These are phyloP conservation scores for Fusarium austroafricanum DNA, from an alignment of 2,329 filamentous ascomycete genomes.

Conservation along the genomic window DNA sequence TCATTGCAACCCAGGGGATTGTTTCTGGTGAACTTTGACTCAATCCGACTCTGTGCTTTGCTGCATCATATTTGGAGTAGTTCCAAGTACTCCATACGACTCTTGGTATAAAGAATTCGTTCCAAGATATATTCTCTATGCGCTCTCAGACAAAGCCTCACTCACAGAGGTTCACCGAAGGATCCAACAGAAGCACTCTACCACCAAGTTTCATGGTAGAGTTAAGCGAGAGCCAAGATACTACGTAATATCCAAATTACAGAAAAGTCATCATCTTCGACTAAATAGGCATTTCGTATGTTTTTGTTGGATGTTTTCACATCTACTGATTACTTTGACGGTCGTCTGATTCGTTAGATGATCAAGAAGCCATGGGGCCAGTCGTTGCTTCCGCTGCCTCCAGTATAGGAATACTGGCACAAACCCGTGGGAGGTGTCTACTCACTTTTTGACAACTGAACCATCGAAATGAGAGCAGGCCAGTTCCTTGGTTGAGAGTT, in stretches of 20 bases:
- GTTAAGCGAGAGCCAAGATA: background rate
- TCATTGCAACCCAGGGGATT: too few relatives aligned
- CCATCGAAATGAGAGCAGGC: too few relatives aligned
- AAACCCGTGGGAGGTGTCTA: too few relatives aligned
- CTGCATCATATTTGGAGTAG: too few relatives aligned
- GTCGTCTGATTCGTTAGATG: slow-evolving; percentile 22
- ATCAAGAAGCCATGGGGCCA: background rate
- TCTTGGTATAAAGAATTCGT: background rate
- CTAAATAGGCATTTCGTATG: background rate
- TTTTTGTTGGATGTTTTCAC: background rate
- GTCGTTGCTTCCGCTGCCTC: background rate
- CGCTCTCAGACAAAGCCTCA: background rate
- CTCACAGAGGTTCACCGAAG: background rate
- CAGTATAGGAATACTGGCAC: too few relatives aligned
- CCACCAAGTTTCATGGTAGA: background rate
- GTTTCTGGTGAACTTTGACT: too few relatives aligned
- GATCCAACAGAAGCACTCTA: background rate
- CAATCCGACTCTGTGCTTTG: too few relatives aligned
- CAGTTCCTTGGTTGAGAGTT: too few relatives aligned
- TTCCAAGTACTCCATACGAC: too few relatives aligned
- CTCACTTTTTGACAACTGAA: too few relatives aligned
- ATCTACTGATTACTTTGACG: slow-evolving; percentile 14
- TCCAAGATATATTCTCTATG: background rate
- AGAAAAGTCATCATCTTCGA: too few relatives aligned
- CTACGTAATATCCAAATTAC: background rate